Percentiles rank a stretch among this genome's conserved stretches.
These are phyloP conservation scores for Neurospora discreta DNA, from an alignment of 495 filamentous ascomycete species.

Conservation along the genomic window DNA sequence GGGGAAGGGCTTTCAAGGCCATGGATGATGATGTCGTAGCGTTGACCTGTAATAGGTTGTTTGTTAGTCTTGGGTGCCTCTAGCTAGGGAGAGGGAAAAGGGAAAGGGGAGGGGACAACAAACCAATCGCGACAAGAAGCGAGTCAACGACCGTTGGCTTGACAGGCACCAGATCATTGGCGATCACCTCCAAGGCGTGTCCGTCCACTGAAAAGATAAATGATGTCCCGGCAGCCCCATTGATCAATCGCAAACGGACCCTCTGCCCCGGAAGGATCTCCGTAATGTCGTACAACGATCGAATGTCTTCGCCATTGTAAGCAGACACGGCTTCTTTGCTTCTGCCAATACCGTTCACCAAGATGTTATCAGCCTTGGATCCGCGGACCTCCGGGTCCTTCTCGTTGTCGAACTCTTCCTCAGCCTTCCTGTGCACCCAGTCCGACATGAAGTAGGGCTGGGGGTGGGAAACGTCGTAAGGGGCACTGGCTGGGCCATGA, in stretches of 20 bases:
- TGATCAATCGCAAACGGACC: not conserved
- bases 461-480: slow-evolving; percentile 46
- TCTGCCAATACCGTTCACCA: slow-evolving; percentile 22
- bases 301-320: not conserved
- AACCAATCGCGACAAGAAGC: slow-evolving; percentile 45
- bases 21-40: slow-evolving; percentile 53
- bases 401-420: slow-evolving; percentile 5
- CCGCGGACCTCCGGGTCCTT: not conserved
- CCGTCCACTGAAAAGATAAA: not conserved
- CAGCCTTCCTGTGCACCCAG: slow-evolving; percentile 24
- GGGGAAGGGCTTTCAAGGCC: slow-evolving; percentile 31
- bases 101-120: not conserved
- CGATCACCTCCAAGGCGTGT: not conserved
- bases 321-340: not conserved
- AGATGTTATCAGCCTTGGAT: slow-evolving; percentile 14
- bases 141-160: slow-evolving; percentile 17
- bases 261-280: not conserved
- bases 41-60: slow-evolving; percentile 28
- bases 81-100: not conserved
- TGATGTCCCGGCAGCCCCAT: not conserved
- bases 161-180: not conserved
- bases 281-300: not conserved
- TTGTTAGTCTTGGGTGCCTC: not conserved
- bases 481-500: slow-evolving; percentile 36
- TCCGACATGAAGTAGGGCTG: slow-evolving; percentile 23